Conservation (phyloP, 1,139 yeast species). For the Zygosaccharomyces sapae region DNA sequence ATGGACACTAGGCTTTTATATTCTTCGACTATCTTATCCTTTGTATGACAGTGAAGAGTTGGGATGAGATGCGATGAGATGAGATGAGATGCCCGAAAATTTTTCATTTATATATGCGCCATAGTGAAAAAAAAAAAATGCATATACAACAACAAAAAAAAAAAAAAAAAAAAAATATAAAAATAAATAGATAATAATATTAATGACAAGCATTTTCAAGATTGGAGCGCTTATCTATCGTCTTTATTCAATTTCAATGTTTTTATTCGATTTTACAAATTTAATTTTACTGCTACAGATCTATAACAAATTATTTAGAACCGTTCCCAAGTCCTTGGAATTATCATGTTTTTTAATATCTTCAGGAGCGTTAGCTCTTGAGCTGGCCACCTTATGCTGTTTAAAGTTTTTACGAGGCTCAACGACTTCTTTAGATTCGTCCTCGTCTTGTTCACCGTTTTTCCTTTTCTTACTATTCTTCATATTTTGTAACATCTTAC, state of each 20-base stretch:
- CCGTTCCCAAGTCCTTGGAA: constrained; percentile 45
- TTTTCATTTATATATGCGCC: background rate
- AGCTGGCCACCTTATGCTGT: constrained; percentile 60
- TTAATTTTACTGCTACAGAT: background rate
- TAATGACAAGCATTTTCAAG: constrained; percentile 3
- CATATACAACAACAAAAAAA: constrained; percentile 5
- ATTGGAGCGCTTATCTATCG: too few relatives aligned
- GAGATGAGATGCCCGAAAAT: constrained; percentile 16
- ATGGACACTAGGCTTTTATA: background rate
- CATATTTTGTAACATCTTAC: constrained; percentile 73
- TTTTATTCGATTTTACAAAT: background rate
- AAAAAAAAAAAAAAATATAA: constrained; percentile 5
- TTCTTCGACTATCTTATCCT: background rate
- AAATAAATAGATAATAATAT: background rate
- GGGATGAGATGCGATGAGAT: constrained; percentile 20
- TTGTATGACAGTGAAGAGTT: background rate
- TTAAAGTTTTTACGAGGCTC: constrained; percentile 52
- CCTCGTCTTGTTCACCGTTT: constrained; percentile 22
- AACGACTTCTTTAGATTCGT: constrained; percentile 24
- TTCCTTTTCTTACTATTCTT: constrained; percentile 40
- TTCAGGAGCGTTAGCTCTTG: constrained; percentile 58
- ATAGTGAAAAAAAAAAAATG: background rate
- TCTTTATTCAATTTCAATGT: background rate
- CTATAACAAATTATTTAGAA: constrained; percentile 40
- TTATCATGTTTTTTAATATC: constrained; percentile 43